Evolutionary conservation across 345 rosid genomes (phyloP).

Genomic region (Eucalyptus lansdowneana): DNA sequence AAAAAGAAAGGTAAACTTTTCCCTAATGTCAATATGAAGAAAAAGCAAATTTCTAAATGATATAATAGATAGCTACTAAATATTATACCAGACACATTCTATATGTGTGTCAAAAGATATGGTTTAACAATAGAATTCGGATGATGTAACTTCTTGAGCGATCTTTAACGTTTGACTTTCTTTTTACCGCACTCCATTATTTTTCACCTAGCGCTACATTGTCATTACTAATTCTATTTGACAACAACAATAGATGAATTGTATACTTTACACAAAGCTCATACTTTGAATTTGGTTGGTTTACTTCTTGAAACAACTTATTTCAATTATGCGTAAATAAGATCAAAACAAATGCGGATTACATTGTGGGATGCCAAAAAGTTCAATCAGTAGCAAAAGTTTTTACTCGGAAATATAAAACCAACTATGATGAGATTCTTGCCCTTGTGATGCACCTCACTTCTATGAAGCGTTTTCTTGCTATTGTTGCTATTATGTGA

Average conservation of each 20-base stretch:
- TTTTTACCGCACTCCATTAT: not conserved
- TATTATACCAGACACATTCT: rapidly evolving
- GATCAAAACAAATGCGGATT: not conserved
- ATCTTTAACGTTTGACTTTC: not conserved
- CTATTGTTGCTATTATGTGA: not conserved
- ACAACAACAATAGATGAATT: not conserved
- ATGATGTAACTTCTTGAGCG: not conserved
- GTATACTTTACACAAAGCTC: not conserved
- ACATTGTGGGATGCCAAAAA: not conserved
- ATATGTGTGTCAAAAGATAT: not conserved
- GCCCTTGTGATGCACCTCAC: not conserved
- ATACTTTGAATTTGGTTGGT: not conserved
- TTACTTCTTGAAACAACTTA: not conserved
- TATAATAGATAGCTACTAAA: not conserved
- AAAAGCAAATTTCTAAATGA: not conserved
- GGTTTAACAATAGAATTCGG: not conserved
- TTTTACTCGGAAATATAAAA: not conserved
- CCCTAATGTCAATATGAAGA: not conserved
- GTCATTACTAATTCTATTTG: not conserved
- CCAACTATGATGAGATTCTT: not conserved
- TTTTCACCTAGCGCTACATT: not conserved
- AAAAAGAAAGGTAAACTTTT: not conserved
- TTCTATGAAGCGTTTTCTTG: not conserved
- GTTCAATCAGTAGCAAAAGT: not conserved
- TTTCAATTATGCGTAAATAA: not conserved